Conservation (phyloP, 306 rosid species). For the Trifolium repens region DNA sequence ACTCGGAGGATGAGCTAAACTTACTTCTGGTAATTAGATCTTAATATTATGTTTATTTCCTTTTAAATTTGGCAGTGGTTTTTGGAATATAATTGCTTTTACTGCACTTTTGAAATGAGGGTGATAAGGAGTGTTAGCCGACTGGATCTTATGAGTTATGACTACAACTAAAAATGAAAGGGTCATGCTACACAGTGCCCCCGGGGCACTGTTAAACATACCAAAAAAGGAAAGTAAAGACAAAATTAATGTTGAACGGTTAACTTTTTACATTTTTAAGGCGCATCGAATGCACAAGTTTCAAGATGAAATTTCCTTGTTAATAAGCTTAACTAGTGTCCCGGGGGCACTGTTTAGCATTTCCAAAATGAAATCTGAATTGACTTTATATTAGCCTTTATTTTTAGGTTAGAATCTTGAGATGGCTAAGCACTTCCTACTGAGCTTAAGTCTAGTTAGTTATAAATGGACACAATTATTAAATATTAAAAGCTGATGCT, state of each 20-base stretch:
- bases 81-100: conserved; percentile 25
- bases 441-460: conserved; percentile 6
- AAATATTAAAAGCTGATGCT: background rate
- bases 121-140: background rate
- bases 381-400: background rate
- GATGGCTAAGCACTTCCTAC: conserved; percentile 29
- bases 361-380: conserved; percentile 3
- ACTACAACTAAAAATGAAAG: background rate
- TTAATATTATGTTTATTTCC: conserved; percentile 13
- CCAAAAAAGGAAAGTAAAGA: too few species aligned
- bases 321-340: too few species aligned
- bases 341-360: too few species aligned
- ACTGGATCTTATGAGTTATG: conserved; percentile 22
- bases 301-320: too few species aligned
- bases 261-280: too few species aligned
- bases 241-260: too few species aligned
- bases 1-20: conserved; percentile 70
- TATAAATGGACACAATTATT: conserved; percentile 15
- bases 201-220: too few species aligned
- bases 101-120: conserved; percentile 7
- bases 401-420: conserved; percentile 35
- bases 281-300: too few species aligned
- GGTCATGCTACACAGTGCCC: too few species aligned
- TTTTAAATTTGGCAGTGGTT: conserved; percentile 16
- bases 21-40: conserved; percentile 66